Percentiles rank a stretch among this genome's conserved stretches.
These are phyloP conservation scores for Quercus gilva DNA, from an alignment of 306 rosid genomes.

Conservation along the genomic window DNA sequence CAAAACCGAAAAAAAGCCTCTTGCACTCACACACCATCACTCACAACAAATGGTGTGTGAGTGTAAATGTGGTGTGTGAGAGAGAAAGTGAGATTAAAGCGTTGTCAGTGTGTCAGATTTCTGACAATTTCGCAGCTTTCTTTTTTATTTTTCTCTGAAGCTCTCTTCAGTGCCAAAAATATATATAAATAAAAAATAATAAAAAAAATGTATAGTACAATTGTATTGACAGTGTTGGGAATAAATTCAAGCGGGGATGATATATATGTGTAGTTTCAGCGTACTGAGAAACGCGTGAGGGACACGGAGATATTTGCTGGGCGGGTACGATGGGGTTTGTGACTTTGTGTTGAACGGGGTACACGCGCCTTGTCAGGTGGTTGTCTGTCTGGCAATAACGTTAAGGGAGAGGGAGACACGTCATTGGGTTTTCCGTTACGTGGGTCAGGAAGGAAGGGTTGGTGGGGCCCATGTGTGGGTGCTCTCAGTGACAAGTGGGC, in stretches of 20 bases:
- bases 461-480: conserved; percentile 2
- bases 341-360: too few relatives aligned
- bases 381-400: background rate
- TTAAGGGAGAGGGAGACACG: background rate
- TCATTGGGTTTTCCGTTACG: background rate
- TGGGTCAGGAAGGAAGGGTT: background rate
- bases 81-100: conserved; percentile 29
- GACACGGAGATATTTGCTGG: background rate
- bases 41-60: background rate
- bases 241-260: background rate
- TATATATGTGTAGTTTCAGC: background rate
- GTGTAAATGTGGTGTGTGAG: background rate
- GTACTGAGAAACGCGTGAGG: background rate
- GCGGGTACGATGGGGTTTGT: background rate
- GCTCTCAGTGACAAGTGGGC: background rate
- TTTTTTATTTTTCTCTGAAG: conserved; percentile 2
- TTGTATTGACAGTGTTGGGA: too few relatives aligned
- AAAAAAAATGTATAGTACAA: too few relatives aligned
- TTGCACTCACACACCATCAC: too few relatives aligned
- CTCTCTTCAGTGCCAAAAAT: background rate
- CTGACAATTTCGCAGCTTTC: conserved; percentile 41
- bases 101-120: conserved; percentile 33
- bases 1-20: too few relatives aligned
- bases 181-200: too few relatives aligned
- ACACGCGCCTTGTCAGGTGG: conserved; percentile 18